Evolutionary conservation across 1,284 basidiomycete genomes (phyloP).

Genomic region (Cryptococcus hybrid): DNA sequence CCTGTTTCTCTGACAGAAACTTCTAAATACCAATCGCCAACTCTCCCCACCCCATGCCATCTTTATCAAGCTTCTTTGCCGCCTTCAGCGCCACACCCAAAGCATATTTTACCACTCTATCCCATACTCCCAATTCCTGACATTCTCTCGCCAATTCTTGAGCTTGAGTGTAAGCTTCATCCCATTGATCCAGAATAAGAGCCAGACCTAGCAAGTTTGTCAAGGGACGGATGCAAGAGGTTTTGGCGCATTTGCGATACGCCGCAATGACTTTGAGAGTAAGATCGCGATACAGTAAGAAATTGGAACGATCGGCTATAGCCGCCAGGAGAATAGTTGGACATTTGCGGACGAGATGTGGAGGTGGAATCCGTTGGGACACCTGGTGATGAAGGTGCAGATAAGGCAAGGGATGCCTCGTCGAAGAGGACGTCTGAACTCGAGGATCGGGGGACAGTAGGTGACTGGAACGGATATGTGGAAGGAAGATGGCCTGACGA

Average conservation of each 20-base stretch:
- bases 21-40: slow-evolving; percentile 42
- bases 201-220: slow-evolving; percentile 82
- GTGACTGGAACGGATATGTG: slow-evolving; percentile 35
- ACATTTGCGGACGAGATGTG: slow-evolving; percentile 56
- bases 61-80: slow-evolving; percentile 22
- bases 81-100: slow-evolving; percentile 32
- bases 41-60: slow-evolving; percentile 37
- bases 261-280: slow-evolving; percentile 79
- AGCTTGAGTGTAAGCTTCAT: slow-evolving; percentile 32
- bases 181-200: slow-evolving; percentile 51
- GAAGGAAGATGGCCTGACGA: slow-evolving; percentile 36
- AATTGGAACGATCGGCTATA: slow-evolving; percentile 59
- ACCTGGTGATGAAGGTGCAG: background rate
- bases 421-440: slow-evolving; percentile 39
- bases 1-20: slow-evolving; percentile 17
- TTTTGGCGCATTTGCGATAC: slow-evolving; percentile 73
- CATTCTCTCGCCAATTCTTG: slow-evolving; percentile 35
- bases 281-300: slow-evolving; percentile 69
- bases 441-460: background rate
- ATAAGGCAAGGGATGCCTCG: slow-evolving; percentile 12
- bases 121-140: slow-evolving; percentile 37
- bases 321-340: slow-evolving; percentile 65
- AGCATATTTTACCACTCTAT: slow-evolving; percentile 33
- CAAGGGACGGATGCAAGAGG: slow-evolving; percentile 77
- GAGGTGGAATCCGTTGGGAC: no score